Conservation (phyloP, 805 yeast species). For the Suhomyces emberorum region DNA sequence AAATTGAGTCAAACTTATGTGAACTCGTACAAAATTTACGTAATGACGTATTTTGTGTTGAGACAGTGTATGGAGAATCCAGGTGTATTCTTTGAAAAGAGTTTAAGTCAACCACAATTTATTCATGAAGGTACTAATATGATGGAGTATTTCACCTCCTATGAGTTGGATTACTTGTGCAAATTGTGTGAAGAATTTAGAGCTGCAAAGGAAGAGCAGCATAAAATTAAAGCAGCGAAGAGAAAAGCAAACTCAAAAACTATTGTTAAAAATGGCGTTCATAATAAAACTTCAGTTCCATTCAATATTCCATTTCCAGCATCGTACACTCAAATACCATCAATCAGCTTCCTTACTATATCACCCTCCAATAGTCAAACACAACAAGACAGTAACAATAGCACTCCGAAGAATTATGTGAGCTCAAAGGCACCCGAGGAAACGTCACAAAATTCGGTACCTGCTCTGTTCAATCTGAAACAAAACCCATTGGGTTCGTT, state of each 20-base stretch:
- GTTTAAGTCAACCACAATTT: conserved; percentile 22
- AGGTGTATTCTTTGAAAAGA: conserved; percentile 31
- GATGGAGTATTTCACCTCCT: conserved; percentile 33
- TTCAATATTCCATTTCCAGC: conserved; percentile 5
- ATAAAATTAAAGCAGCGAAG: conserved; percentile 2
- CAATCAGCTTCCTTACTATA: conserved; percentile 1
- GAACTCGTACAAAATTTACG: conserved; percentile 40
- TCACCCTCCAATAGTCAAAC: neutral
- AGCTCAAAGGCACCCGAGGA: neutral
- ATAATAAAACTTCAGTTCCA: conserved; percentile 3
- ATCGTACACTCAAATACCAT: conserved; percentile 3
- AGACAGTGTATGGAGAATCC: conserved; percentile 42
- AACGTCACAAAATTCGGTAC: neutral
- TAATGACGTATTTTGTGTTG: conserved; percentile 38
- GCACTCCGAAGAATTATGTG: neutral
- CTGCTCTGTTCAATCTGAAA: neutral
- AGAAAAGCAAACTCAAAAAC: neutral
- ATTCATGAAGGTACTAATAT: conserved; percentile 38
- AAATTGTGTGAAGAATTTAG: conserved; percentile 39
- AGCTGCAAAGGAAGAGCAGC: conserved; percentile 30
- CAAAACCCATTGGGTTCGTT: neutral
- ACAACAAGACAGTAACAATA: neutral
- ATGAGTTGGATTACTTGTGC: conserved; percentile 35
- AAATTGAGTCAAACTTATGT: conserved; percentile 35
- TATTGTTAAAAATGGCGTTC: neutral